Conservation (phyloP, 2,329 filamentous ascomycete species). For the Colletotrichum sublineola region DNA sequence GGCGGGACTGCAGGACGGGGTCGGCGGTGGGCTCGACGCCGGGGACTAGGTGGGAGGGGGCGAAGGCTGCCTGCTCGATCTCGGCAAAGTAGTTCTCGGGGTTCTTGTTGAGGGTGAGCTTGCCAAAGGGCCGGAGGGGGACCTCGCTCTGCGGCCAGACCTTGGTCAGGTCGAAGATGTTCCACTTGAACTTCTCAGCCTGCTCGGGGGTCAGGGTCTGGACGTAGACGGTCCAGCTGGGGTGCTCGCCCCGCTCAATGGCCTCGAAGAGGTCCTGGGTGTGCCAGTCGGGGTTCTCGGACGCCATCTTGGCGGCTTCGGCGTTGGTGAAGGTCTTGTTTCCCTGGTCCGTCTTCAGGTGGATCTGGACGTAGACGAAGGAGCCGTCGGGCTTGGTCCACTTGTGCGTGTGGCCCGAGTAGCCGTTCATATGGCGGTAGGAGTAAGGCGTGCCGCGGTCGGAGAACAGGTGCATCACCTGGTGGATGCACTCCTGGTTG, state of each 20-base stretch:
- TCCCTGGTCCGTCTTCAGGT: slow-evolving; percentile 74
- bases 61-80: slow-evolving; percentile 77
- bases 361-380: slow-evolving; percentile 76
- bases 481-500: slow-evolving; percentile 73
- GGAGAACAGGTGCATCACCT: slow-evolving; percentile 75
- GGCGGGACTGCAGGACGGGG: slow-evolving; percentile 70
- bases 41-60: slow-evolving; percentile 73
- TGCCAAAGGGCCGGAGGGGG: slow-evolving; percentile 71
- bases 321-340: slow-evolving; percentile 70
- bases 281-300: slow-evolving; percentile 72
- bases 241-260: slow-evolving; percentile 71
- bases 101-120: slow-evolving; percentile 75
- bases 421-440: slow-evolving; percentile 76
- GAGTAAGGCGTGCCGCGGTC: slow-evolving; percentile 76
- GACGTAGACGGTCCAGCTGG: slow-evolving; percentile 74
- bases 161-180: slow-evolving; percentile 78
- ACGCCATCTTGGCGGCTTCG: slow-evolving; percentile 66
- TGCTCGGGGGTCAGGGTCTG: slow-evolving; percentile 74
- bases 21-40: slow-evolving; percentile 74
- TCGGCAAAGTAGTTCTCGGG: slow-evolving; percentile 77
- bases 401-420: slow-evolving; percentile 74
- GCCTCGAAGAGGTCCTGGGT: slow-evolving; percentile 75
- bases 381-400: slow-evolving; percentile 74
- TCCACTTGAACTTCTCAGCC: slow-evolving; percentile 71
- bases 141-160: slow-evolving; percentile 75